Base-by-base conservation (phyloP, 129 eudicot genomes). In the Centrapalus pauciflorus region DNA sequence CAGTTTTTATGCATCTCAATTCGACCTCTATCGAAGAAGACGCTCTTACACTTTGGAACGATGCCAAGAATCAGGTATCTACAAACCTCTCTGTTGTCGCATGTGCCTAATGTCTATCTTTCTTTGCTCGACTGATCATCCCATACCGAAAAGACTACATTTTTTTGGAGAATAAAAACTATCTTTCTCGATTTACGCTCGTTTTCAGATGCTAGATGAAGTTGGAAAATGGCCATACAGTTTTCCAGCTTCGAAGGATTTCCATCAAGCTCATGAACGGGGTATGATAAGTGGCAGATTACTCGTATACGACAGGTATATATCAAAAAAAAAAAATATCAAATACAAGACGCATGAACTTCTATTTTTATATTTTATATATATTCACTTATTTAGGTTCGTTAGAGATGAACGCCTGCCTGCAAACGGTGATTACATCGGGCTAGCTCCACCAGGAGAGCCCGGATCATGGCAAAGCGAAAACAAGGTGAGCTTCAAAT, bases 391-490 rank as follows among this genome's bases (percentile, higher is more conserved):
- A 55, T 32, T 19, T 48, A 80, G 90, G 76, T 81, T 73, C 41
- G 37, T 85, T 50, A 71, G 55, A 45, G 32, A 76, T 13, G 81
- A 61, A 55, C 13, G 8, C 9, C 43, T 56, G 38, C 76, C 86
- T 2, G 91, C 89, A 13, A 52, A 32, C 7, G 76, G 76, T 41
- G 98, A 95, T 33, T 85, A 80, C 58, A 76, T 92, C 12, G 96
- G 96, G 25, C 77, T 92, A 61, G 96, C 98, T 48, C 80, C 74
- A 5, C 95, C 85, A 49, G 94, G 88, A 61, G 83, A 81, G 4
- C 70, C 28, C 0, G 96, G 94, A 75, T 92, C 98, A 61, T 92
- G 96, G 96, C 91, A 92, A 70, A 77, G 78, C 16, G 96, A 92
- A 75, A 58, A 74, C 84, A 92, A 92, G 91, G 98, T 85, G 71